Conservation (phyloP, 345 rosid species). For the Hibiscus tridactylites region DNA sequence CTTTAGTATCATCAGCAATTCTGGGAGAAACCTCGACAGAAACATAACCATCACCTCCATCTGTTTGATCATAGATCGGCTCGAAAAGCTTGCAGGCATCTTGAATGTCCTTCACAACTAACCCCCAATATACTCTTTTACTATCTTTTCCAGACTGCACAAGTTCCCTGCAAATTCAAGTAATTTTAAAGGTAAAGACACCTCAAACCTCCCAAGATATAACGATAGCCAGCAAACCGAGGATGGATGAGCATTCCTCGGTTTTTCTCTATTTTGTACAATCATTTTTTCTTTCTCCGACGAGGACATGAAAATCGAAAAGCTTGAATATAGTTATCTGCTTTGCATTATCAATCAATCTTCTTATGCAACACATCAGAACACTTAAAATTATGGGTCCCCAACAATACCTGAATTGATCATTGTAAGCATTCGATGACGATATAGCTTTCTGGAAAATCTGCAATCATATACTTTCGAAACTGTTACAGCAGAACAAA, state of each 20-base stretch:
- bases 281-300: neutral
- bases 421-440: conserved; percentile 91
- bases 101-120: conserved; percentile 94
- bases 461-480: conserved; percentile 38
- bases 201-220: neutral
- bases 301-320: neutral
- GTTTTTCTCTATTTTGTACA: neutral
- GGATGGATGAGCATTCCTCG: neutral
- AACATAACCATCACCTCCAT: conserved; percentile 90
- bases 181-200: neutral
- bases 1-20: conserved; percentile 83
- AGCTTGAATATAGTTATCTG: neutral
- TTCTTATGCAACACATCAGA: neutral
- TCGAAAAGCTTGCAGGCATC: conserved; percentile 97
- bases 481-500: neutral
- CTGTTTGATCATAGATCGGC: conserved; percentile 82
- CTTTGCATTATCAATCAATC: conserved; percentile 1
- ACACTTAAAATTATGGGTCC: neutral
- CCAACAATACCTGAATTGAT: conserved; percentile 61
- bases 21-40: conserved; percentile 97
- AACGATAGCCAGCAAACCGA: neutral
- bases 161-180: conserved; percentile 52
- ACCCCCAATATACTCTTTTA: conserved; percentile 92
- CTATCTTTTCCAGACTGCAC: conserved; percentile 86
- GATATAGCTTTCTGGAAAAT: conserved; percentile 98